Base-by-base conservation (phyloP, 2,329 filamentous ascomycete species). In the Apiospora marii region DNA sequence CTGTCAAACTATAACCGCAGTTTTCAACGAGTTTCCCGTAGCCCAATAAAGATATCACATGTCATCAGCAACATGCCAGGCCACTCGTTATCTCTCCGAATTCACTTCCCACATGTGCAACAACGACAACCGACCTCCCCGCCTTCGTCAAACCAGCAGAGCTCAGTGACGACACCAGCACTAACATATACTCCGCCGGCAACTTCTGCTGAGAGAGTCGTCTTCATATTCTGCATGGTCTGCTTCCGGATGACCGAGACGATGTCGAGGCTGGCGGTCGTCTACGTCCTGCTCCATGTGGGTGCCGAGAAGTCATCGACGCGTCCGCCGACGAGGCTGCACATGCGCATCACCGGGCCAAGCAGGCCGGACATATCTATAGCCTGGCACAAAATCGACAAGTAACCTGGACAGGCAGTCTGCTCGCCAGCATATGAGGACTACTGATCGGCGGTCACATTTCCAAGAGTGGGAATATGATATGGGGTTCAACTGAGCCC, bases 321-420 rank as follows among this genome's bases (percentile, higher is more conserved):
- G 14, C 34, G 58, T 24, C 58, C 58, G 19, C 30, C 58, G 58
- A 41, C 58, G 22, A 64, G 58, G 41, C 58, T 64, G 41, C 58
- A 64, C 4, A n/a, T 64, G 30, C 58, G 58, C 2, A n/a, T 64
- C 19, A 41, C 19, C 5, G 58, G 58, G 19, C 1, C 58, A 13
- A 64, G 19, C 58, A 64, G 22, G 6, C 58, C 58, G 58, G 19
- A 64, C 22, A 64, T 64, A 19, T n/a, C 30, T 14, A 64, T 64
- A 24, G 58, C 58, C 19, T 64, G 58, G 58, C 58, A 34, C 58
- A 64, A 41, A 13, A 41, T 22, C 34, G 3, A 41, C 10, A 30
- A 64, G 34, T 41, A 14, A 27, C 5, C n/a, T 27, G n/a, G 49
- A 10, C n/a, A 14, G 10, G 24, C 49, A 12, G 10, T 27, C 10